Evolutionary conservation across 306 rosid species (phyloP).

Genomic region (Prosopis cineraria): DNA sequence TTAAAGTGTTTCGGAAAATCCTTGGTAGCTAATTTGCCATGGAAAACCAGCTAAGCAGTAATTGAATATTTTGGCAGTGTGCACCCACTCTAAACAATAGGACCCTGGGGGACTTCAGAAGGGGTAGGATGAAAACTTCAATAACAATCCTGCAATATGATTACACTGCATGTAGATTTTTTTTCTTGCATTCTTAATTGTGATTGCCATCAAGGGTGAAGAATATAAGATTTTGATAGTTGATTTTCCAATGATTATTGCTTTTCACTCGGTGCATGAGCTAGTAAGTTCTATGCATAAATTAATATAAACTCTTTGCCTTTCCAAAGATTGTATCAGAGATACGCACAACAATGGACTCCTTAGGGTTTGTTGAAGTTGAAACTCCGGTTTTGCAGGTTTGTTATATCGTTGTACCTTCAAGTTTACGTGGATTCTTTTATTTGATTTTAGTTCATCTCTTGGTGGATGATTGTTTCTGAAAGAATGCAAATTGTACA

Average conservation of each 20-base stretch:
- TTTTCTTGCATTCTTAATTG: conserved; percentile 3
- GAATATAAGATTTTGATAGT: conserved; percentile 4
- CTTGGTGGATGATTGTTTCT: background rate
- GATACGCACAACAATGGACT: conserved; percentile 87
- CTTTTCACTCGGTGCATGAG: conserved; percentile 18
- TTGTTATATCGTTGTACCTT: conserved; percentile 36
- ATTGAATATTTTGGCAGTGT: background rate
- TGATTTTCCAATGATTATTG: conserved; percentile 15
- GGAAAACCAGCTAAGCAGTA: background rate
- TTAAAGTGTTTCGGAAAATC: background rate
- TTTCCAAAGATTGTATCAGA: conserved; percentile 75
- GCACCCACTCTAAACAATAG: background rate
- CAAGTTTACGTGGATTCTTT: conserved; percentile 23
- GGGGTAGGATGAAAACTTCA: background rate
- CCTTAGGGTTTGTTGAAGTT: conserved; percentile 84
- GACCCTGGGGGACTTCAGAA: background rate
- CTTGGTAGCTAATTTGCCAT: background rate
- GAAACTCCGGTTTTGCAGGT: conserved; percentile 99
- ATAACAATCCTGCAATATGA: background rate
- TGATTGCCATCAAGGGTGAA: background rate
- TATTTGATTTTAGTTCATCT: conserved; percentile 11
- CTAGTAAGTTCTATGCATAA: conserved; percentile 1
- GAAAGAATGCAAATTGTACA: conserved; percentile 1
- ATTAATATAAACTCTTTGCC: conserved; percentile 23
- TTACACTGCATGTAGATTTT: background rate